Base-by-base conservation (phyloP, 257 asterid species). In the Solanum piurae region DNA sequence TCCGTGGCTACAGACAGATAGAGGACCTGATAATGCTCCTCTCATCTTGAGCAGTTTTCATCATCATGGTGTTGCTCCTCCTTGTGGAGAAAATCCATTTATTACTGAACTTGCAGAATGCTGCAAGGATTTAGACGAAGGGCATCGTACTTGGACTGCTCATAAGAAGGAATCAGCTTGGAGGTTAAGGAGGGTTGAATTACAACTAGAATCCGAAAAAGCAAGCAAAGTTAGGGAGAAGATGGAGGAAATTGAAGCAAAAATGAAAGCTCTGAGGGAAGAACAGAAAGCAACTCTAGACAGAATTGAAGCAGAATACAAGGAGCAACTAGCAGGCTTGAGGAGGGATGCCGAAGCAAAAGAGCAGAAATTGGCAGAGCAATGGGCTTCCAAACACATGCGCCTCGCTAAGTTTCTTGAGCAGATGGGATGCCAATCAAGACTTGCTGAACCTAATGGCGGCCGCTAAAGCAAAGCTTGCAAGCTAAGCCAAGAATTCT, bases 291-390 rank as follows among this genome's bases (percentile, higher is more conserved):
- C 89, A 12, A 83, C 90, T 1, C 83, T 95, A 4, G 98, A 95
- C n/a, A 83, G 95, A 9, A 95, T 97, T 9, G 99, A 97, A 87
- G 92, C 93, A 1, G 99, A 97, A 29, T 95, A 93, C 77, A 89
- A 93, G 40, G 99, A 97, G 38, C 98, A 97, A 90, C 69, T 97
- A 6, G 95, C 94, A 0, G 98, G 98, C 8, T 79, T 97, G 90
- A 92, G 98, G 88, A 90, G 97, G 82, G 99, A 97, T 66, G 99
- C 99, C 0, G 99, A 97, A 72, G 91, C 91, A 16, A 97, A 95
- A 86, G 99, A 97, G 90, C 98, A 94, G 92, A 96, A 97, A 83
- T 84, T 97, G 89, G 96, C 98, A 0, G 99, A 97, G 89, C 99
- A 96, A 68, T 97, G 99, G 99, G 93, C 96, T 4, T 94, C 96